Conservation (phyloP, 2,329 filamentous ascomycete species). For the Tolypocladium ophioglossoides region DNA sequence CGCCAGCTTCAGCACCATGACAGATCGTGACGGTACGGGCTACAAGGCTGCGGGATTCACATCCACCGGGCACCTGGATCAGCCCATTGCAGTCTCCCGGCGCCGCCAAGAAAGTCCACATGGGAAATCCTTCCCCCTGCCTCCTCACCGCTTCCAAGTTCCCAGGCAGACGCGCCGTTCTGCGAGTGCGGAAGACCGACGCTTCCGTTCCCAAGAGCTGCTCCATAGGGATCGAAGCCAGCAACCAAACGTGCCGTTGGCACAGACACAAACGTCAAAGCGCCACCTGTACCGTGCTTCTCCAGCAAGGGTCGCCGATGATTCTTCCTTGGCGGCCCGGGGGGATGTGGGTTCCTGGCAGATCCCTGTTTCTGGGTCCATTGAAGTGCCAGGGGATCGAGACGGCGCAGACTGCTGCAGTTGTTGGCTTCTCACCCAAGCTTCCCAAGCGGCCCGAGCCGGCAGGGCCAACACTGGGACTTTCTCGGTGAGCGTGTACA, state of each 20-base stretch:
- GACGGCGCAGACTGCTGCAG: background rate
- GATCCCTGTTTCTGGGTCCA: background rate
- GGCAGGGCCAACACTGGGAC: background rate
- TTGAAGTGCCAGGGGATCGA: background rate
- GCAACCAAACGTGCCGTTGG: background rate
- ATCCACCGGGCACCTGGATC: background rate
- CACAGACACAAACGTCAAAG: background rate
- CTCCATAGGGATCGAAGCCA: background rate
- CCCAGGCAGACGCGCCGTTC: too few relatives aligned
- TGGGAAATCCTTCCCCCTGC: background rate
- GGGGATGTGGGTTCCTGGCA: background rate
- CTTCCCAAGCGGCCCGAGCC: background rate
- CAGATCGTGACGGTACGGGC: too few relatives aligned
- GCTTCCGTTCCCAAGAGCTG: background rate
- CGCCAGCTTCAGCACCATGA: too few relatives aligned
- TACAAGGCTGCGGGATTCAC: too few relatives aligned
- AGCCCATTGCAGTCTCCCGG: background rate
- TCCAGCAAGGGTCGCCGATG: background rate
- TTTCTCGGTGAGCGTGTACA: background rate
- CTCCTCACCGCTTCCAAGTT: background rate
- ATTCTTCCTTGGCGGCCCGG: background rate
- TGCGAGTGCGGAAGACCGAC: background rate
- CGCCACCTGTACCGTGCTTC: background rate
- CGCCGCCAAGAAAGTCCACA: background rate
- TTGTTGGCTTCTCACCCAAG: background rate